phyloP scores from a whole-genome alignment of 371 early-diverging fungal genomes.

The Mortierella sp. region DNA sequence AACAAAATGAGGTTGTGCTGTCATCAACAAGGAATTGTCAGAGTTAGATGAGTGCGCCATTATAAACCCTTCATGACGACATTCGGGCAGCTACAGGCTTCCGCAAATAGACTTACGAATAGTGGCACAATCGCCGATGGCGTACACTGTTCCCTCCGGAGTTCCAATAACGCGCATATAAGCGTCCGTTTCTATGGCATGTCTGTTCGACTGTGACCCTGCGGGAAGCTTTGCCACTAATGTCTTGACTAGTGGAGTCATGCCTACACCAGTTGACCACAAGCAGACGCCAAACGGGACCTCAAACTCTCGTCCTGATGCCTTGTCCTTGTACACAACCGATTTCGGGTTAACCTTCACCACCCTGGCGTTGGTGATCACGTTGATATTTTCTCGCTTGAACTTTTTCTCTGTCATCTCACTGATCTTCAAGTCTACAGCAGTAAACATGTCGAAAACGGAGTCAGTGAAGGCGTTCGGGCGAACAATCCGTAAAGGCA shows the following conservation, averaged over 20 bases:
- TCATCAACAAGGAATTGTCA: neutral
- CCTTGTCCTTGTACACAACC: slow-evolving; percentile 63
- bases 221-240: slow-evolving; percentile 69
- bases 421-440: slow-evolving; percentile 47
- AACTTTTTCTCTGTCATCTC: slow-evolving; percentile 79
- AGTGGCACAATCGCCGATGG: slow-evolving; percentile 91
- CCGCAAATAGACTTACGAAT: slow-evolving; percentile 60
- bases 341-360: slow-evolving; percentile 62
- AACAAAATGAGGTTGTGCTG: slow-evolving; percentile 76
- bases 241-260: slow-evolving; percentile 60
- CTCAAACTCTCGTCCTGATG: slow-evolving; percentile 55
- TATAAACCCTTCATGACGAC: too few relatives aligned
- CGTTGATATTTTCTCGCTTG: slow-evolving; percentile 75
- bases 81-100: too few relatives aligned
- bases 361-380: slow-evolving; percentile 81
- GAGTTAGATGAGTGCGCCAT: neutral
- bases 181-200: slow-evolving; percentile 79
- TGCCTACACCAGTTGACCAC: slow-evolving; percentile 89
- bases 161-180: slow-evolving; percentile 75
- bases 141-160: slow-evolving; percentile 75
- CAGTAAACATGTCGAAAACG: neutral
- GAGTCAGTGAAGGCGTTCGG: too few relatives aligned
- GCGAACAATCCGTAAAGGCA: too few relatives aligned
- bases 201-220: slow-evolving; percentile 68
- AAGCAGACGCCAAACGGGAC: slow-evolving; percentile 80